These are phyloP conservation scores for Cercospora sp. DNA, from an alignment of 2,329 filamentous ascomycete genomes.

Conservation along the genomic window DNA sequence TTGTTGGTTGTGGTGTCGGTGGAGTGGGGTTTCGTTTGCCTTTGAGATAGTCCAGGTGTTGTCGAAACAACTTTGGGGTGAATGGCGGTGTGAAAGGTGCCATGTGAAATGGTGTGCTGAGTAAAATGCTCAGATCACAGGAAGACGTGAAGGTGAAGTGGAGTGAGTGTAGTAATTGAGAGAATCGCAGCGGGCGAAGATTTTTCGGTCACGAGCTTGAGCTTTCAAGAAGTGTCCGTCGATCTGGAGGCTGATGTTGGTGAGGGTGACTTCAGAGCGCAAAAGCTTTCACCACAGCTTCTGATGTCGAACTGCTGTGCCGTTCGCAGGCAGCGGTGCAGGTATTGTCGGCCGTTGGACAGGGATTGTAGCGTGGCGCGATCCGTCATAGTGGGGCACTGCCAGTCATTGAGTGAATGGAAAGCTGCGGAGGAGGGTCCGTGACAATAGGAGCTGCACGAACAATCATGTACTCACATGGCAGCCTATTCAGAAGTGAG, in stretches of 20 bases:
- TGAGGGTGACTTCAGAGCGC: neutral
- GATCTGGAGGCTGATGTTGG: neutral
- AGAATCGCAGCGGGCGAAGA: neutral
- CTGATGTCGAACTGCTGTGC: neutral
- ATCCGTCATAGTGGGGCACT: neutral
- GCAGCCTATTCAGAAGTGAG: slow-evolving; percentile 10
- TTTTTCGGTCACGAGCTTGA: neutral
- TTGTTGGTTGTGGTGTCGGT: neutral
- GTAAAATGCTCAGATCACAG: neutral
- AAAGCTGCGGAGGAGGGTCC: neutral
- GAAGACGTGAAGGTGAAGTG: neutral
- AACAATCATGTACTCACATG: slow-evolving; percentile 6
- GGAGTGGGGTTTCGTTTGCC: neutral
- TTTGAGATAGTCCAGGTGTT: slow-evolving; percentile 7
- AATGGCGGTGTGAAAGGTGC: neutral
- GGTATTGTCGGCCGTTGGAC: neutral
- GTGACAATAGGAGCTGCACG: slow-evolving; percentile 2
- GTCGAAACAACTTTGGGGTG: neutral
- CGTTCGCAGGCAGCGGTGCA: neutral
- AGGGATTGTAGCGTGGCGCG: neutral
- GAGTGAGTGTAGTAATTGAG: neutral
- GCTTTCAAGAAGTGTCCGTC: neutral
- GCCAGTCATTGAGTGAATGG: neutral
- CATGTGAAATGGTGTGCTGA: neutral
- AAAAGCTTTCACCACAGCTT: neutral